Evolutionary conservation across 345 rosid species (phyloP).

Genomic region (Theobroma cacao): DNA sequence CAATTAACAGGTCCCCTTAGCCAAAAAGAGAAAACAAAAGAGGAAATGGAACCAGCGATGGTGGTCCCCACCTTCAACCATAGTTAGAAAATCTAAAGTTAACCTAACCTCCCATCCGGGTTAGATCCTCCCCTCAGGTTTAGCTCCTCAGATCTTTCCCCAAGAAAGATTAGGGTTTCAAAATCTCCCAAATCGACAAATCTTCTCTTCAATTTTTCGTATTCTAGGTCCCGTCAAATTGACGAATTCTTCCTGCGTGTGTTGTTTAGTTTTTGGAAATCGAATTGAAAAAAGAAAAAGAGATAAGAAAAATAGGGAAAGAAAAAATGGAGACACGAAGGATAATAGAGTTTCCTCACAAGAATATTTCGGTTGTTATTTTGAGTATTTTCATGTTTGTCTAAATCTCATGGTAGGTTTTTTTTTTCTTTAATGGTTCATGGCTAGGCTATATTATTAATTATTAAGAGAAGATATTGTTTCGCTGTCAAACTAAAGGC

Average conservation of each 20-base stretch:
- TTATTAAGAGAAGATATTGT: too few relatives aligned
- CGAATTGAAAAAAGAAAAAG: background rate
- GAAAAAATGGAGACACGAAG: conserved; percentile 59
- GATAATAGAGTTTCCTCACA: conserved; percentile 56
- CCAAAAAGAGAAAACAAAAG: background rate
- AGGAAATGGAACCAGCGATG: too few relatives aligned
- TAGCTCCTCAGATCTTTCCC: conserved; percentile 14
- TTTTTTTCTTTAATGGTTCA: too few relatives aligned
- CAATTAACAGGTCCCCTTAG: background rate
- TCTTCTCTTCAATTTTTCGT: conserved; percentile 21
- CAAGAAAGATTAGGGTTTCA: conserved; percentile 37
- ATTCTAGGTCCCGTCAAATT: background rate
- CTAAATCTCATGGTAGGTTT: too few relatives aligned
- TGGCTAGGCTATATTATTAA: too few relatives aligned
- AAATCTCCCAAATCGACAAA: conserved; percentile 7
- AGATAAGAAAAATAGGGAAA: background rate
- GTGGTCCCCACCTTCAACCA: conserved; percentile 20
- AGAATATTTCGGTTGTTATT: too few relatives aligned
- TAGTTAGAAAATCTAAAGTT: conserved; percentile 20
- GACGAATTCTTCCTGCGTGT: background rate
- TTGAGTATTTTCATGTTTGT: too few relatives aligned
- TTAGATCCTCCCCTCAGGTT: conserved; percentile 16
- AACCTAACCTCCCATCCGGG: conserved; percentile 23
- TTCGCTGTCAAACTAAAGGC: too few relatives aligned
- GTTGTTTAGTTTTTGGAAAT: background rate